These are phyloP conservation scores for Xylariaceae sp. DNA, from an alignment of 2,329 filamentous ascomycete species.

Conservation along the genomic window DNA sequence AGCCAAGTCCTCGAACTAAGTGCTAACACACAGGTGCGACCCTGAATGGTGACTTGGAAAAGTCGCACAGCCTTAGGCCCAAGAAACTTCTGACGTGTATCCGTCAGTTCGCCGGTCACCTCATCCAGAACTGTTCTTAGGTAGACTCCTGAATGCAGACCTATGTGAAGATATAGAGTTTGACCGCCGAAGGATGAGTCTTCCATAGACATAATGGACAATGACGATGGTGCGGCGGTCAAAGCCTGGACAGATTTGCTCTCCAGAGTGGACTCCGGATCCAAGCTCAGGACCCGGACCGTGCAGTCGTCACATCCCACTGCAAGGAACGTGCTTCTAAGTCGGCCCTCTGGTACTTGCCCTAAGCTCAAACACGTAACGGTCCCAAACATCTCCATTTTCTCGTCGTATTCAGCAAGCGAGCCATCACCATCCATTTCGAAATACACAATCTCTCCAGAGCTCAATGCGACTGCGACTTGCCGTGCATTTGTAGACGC, in stretches of 20 bases:
- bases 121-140: conserved; percentile 93
- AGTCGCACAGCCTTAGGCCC: conserved; percentile 87
- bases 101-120: conserved; percentile 89
- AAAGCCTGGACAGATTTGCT: conserved; percentile 93
- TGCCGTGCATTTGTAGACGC: conserved; percentile 92
- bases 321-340: conserved; percentile 88
- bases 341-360: conserved; percentile 83
- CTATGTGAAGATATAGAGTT: conserved; percentile 93
- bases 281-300: conserved; percentile 85
- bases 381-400: conserved; percentile 90
- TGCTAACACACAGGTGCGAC: conserved; percentile 80
- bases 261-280: conserved; percentile 85
- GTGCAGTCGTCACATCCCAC: conserved; percentile 97
- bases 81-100: conserved; percentile 91
- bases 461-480: conserved; percentile 89
- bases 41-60: conserved; percentile 85
- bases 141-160: conserved; percentile 92
- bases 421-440: conserved; percentile 93
- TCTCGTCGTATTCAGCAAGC: conserved; percentile 90
- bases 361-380: conserved; percentile 94
- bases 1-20: conserved; percentile 95
- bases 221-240: conserved; percentile 81
- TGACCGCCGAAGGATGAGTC: conserved; percentile 87
- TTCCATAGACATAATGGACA: conserved; percentile 92
- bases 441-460: conserved; percentile 96